Conservation (phyloP, 345 rosid genomes). For the Lepidium africanum region DNA sequence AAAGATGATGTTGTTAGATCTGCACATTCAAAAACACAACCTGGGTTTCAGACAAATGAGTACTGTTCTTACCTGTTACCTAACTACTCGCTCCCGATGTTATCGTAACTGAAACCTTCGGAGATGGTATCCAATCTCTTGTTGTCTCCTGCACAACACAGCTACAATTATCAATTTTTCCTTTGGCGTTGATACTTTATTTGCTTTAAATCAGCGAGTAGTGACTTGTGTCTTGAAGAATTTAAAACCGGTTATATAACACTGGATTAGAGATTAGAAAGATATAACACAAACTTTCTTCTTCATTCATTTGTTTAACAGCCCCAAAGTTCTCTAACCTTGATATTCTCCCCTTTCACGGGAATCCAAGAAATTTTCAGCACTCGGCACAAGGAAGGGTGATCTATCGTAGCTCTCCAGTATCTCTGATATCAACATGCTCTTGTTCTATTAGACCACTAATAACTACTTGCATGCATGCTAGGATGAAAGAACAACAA, state of each 20-base stretch:
- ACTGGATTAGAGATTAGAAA: background rate
- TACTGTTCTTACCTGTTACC: constrained; percentile 7
- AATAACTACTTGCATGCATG: background rate
- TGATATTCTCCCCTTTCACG: constrained; percentile 55
- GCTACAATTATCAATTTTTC: constrained; percentile 10
- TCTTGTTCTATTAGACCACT: background rate
- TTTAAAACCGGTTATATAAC: background rate
- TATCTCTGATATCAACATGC: constrained; percentile 48
- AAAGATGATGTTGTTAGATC: background rate
- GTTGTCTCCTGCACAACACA: constrained; percentile 47
- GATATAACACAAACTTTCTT: background rate
- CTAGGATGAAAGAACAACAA: background rate
- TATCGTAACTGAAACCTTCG: constrained; percentile 83
- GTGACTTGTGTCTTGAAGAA: background rate
- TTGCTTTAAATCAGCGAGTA: background rate
- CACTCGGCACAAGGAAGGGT: constrained; percentile 57
- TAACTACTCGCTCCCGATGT: constrained; percentile 61
- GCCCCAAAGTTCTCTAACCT: constrained; percentile 31
- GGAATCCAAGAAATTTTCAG: constrained; percentile 47
- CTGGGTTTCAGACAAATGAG: background rate
- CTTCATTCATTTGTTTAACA: background rate
- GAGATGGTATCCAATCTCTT: constrained; percentile 80
- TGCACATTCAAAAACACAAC: background rate
- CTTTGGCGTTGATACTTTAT: background rate
- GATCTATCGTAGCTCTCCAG: constrained; percentile 77